Evolutionary conservation across 805 yeast species (phyloP), one percentile per base, ranked within the genome.

Genomic region (Torulaspora maleeae): DNA sequence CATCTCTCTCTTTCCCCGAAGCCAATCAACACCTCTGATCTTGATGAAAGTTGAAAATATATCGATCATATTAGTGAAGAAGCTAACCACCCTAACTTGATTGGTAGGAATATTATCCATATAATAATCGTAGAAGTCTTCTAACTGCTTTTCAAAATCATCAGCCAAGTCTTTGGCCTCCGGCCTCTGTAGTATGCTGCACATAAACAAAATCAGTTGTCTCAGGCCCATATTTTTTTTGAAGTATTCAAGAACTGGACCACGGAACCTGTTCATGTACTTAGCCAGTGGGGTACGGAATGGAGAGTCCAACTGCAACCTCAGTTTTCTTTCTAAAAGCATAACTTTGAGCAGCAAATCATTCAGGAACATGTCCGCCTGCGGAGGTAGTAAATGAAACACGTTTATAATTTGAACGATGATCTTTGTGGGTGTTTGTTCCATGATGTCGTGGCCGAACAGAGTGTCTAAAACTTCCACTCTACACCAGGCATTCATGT

Each of bases 401-500:
- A 93, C 86, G 55, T 91, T 88, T 56, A 93, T 73, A 45, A 93
- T 87, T 0, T 96, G 95, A 53, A 84, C 86, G 36, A 93, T 88
- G 32, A 91, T 86, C 58, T 86, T 84, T 10, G 95, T 86, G 0
- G 89, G 86, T 28, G 80, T 82, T 53, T 90, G 90, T 52, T 80
- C 83, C 27, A 79, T 83, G 45, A 95, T 75, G 48, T 86, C 95
- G 53, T 83, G 87, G 4, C 83, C 82, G 0, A 96, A 82, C 35
- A 86, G 77, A 51, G 81, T 79, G 45, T 88, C 80, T 32, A 95
- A 65, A 1, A 86, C 78, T 24, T 78, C 77, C 2, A 93, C 87
- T 56, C 86, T 90, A 0, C 97, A 95, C 95, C 96, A 90, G 0
- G 97, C 96, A 77, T 83, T 84, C 52, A 93, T 72, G 66, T 93